These are phyloP conservation scores for Aspergillus clavatus DNA, from an alignment of 2,329 filamentous ascomycete species.

Conservation along the genomic window DNA sequence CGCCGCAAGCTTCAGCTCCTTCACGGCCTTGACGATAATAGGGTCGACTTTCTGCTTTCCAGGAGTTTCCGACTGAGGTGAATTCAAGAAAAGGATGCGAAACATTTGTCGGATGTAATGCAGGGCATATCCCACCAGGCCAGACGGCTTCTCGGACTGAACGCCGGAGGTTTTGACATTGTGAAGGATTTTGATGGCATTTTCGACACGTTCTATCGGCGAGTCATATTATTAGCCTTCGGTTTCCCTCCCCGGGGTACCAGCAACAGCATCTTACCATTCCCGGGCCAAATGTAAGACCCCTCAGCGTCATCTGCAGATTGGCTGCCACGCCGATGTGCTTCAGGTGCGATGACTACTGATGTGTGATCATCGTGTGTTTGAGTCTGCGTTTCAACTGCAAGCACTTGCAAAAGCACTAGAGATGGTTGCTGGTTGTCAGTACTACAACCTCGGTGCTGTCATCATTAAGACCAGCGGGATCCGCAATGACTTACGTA, in stretches of 20 bases:
- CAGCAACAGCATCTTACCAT: slow-evolving; percentile 22
- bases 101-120: slow-evolving; percentile 62
- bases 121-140: slow-evolving; percentile 52
- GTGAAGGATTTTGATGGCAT: slow-evolving; percentile 29
- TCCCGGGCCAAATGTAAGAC: slow-evolving; percentile 19
- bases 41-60: slow-evolving; percentile 30
- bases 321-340: slow-evolving; percentile 16
- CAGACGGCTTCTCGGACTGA: slow-evolving; percentile 48
- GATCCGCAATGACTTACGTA: slow-evolving; percentile 30
- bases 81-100: slow-evolving; percentile 61
- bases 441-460: slow-evolving; percentile 3
- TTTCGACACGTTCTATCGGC: slow-evolving; percentile 28
- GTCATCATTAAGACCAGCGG: slow-evolving; percentile 5
- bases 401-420: slow-evolving; percentile 32
- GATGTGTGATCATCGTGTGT: slow-evolving; percentile 15
- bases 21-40: slow-evolving; percentile 54
- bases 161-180: slow-evolving; percentile 21
- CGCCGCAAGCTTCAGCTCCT: slow-evolving; percentile 56
- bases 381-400: slow-evolving; percentile 20
- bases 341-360: slow-evolving; percentile 15
- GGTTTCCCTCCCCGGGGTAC: background rate
- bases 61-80: slow-evolving; percentile 46
- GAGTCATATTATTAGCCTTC: background rate
- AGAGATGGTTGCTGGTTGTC: slow-evolving; percentile 4
- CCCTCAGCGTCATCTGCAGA: slow-evolving; percentile 17